These are phyloP conservation scores for Cadophora luteo-olivacea DNA, from an alignment of 2,329 filamentous ascomycete genomes.

Conservation along the genomic window DNA sequence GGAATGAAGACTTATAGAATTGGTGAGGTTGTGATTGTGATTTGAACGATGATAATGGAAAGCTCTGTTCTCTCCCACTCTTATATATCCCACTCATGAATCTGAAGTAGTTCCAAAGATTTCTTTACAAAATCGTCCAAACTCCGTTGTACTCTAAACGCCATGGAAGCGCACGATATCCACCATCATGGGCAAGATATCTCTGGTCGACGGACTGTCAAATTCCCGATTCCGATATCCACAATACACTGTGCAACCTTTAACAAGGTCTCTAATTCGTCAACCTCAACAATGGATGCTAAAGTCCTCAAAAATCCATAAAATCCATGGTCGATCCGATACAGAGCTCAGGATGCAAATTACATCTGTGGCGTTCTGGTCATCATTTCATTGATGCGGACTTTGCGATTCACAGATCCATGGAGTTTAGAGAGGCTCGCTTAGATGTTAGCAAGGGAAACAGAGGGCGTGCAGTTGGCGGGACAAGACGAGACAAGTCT, in stretches of 20 bases:
- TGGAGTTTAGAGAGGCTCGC: slow-evolving; percentile 2
- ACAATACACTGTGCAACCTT: no score
- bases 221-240: background rate
- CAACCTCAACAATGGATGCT: background rate
- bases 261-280: background rate
- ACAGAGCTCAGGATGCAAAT: background rate
- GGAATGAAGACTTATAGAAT: no score
- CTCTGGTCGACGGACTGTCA: background rate
- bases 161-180: background rate
- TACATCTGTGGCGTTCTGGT: background rate
- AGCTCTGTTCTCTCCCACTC: background rate
- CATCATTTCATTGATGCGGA: background rate
- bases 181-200: background rate
- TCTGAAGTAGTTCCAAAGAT: background rate
- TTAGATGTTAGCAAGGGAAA: background rate
- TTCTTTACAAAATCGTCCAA: background rate
- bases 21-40: background rate
- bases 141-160: background rate
- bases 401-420: background rate
- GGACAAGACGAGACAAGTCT: background rate
- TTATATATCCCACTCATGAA: background rate
- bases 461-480: background rate
- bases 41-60: background rate
- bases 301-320: background rate
- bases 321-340: background rate